Evolutionary conservation across 2,329 filamentous ascomycete genomes (phyloP).

Genomic region (Penicillium italicum): DNA sequence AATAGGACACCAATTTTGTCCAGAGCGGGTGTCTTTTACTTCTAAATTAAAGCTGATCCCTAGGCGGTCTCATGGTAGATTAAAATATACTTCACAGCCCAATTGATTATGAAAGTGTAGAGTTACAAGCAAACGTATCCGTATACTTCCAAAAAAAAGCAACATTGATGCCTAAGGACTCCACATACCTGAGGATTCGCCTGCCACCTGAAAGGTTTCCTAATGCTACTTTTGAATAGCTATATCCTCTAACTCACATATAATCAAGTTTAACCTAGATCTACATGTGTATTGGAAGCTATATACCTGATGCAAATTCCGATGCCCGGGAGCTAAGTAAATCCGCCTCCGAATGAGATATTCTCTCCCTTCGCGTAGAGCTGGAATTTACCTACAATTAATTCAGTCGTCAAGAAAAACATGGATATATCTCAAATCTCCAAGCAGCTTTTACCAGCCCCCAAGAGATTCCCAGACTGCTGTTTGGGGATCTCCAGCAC

Average conservation of each 20-base stretch:
- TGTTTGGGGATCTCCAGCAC: conserved; percentile 29
- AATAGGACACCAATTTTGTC: not conserved
- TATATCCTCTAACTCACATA: not conserved
- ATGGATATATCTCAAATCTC: conserved; percentile 19
- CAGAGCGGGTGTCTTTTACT: too few species aligned
- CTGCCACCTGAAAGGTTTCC: too few species aligned
- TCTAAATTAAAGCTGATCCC: too few species aligned
- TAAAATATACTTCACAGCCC: too few species aligned
- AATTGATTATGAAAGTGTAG: not conserved
- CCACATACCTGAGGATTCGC: too few species aligned
- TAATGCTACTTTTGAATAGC: not conserved
- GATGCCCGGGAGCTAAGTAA: conserved; percentile 8
- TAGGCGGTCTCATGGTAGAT: too few species aligned
- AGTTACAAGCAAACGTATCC: not conserved
- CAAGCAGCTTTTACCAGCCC: conserved; percentile 15
- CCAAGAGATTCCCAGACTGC: conserved; percentile 27
- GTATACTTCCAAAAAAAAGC: not conserved
- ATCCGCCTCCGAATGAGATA: conserved; percentile 4
- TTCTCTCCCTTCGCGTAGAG: not conserved
- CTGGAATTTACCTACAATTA: too few species aligned
- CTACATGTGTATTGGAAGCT: not conserved
- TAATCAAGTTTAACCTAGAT: not conserved
- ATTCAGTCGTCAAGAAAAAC: not conserved
- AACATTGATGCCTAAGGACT: not conserved
- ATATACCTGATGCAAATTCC: not conserved